Evolutionary conservation across 306 rosid genomes (phyloP).

Genomic region (Corylus americana): DNA sequence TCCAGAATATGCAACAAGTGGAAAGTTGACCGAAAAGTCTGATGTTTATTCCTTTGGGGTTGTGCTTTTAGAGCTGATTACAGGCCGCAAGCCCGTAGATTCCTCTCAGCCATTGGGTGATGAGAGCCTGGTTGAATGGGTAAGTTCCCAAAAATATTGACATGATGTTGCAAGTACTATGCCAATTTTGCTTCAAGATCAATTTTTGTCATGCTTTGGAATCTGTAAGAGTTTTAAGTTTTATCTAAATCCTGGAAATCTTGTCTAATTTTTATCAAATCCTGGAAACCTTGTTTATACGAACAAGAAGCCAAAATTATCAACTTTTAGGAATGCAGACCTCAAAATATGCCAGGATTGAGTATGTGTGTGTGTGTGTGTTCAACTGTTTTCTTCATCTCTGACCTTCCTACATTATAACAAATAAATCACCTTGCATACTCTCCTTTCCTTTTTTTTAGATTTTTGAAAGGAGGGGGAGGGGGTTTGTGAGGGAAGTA

Average conservation of each 20-base stretch:
- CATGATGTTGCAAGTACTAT: neutral
- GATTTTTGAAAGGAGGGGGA: neutral
- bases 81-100: slow-evolving; percentile 96
- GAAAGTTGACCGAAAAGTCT: slow-evolving; percentile 93
- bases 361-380: too few species aligned
- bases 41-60: slow-evolving; percentile 96
- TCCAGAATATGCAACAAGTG: slow-evolving; percentile 98
- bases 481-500: neutral
- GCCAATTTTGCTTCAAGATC: neutral
- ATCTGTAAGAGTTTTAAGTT: neutral
- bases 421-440: neutral
- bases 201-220: neutral
- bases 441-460: neutral
- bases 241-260: neutral
- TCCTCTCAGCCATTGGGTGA: slow-evolving; percentile 93
- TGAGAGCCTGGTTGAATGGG: slow-evolving; percentile 99
- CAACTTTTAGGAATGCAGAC: neutral
- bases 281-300: neutral
- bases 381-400: neutral
- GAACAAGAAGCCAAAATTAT: neutral
- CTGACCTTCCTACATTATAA: neutral
- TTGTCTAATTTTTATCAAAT: neutral
- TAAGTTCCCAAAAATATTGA: slow-evolving; percentile 32
- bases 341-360: neutral
- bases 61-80: slow-evolving; percentile 91